Conservation (phyloP, 1,139 yeast genomes). For the Yamadazyma conglobata region DNA sequence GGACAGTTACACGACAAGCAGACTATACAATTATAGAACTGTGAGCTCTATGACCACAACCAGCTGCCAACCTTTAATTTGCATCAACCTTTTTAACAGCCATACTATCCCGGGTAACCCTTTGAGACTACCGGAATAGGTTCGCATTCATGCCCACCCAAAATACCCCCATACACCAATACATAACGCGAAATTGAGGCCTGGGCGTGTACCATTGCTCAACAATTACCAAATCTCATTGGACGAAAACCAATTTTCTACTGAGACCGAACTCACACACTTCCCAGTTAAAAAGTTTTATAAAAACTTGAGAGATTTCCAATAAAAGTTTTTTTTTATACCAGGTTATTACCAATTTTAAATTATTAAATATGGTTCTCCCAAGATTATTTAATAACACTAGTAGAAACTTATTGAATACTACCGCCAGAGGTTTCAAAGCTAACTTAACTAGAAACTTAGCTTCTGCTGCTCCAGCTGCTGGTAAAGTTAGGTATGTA, state of each 20-base stretch:
- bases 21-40: too few species aligned
- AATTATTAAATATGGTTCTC: conserved; percentile 50
- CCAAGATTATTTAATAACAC: conserved; percentile 87
- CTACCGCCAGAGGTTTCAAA: conserved; percentile 70
- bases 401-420: conserved; percentile 85
- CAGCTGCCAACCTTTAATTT: too few species aligned
- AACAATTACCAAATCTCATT: too few species aligned
- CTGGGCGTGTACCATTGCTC: too few species aligned
- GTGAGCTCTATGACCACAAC: too few species aligned
- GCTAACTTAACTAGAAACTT: conserved; percentile 72
- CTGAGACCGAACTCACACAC: conserved; percentile 10
- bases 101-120: too few species aligned
- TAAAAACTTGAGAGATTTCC: conserved; percentile 9
- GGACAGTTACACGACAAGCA: too few species aligned
- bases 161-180: too few species aligned
- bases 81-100: too few species aligned
- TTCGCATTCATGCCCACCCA: too few species aligned
- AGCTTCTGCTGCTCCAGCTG: conserved; percentile 81
- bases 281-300: conserved; percentile 7
- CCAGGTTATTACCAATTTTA: conserved; percentile 17
- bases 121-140: too few species aligned
- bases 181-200: too few species aligned
- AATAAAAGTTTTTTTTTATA: conserved; percentile 11
- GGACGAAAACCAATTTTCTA: conserved; percentile 5
- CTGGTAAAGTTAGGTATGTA: conserved; percentile 91